phyloP scores from a whole-genome alignment of 2,329 filamentous ascomycete species.

The Teratosphaeriaceae sp. region DNA sequence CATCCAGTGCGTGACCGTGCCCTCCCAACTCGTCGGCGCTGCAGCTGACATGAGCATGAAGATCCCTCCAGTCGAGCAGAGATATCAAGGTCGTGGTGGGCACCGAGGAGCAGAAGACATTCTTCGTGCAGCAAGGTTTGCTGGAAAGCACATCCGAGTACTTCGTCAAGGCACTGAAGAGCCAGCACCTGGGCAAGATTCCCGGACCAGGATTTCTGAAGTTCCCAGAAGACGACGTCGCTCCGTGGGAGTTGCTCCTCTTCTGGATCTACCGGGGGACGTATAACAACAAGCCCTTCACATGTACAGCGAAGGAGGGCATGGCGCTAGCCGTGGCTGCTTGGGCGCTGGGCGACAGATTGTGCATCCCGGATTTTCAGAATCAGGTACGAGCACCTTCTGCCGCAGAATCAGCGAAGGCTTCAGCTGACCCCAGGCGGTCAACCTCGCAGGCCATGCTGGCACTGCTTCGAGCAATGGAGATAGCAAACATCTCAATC shows the following conservation, averaged over 20 bases:
- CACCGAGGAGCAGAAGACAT: neutral
- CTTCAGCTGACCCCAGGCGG: too few species aligned
- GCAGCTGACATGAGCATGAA: too few species aligned
- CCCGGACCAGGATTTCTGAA: neutral
- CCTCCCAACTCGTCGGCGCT: too few species aligned
- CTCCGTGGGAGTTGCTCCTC: conserved; percentile 1
- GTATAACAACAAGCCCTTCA: too few species aligned
- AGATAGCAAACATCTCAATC: too few species aligned
- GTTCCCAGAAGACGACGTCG: conserved; percentile 2
- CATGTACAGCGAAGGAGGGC: too few species aligned
- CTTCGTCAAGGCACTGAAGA: conserved; percentile 2
- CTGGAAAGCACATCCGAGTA: conserved; percentile 2
- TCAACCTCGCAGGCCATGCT: too few species aligned
- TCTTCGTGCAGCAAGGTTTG: neutral
- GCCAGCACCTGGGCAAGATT: neutral
- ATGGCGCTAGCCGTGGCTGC: neutral
- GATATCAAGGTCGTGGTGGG: conserved; percentile 3
- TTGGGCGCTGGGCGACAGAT: conserved; percentile 4
- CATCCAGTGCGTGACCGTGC: neutral
- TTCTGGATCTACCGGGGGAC: conserved; percentile 1
- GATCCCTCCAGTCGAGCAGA: conserved; percentile 1
- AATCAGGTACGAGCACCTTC: too few species aligned
- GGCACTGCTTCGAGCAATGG: too few species aligned
- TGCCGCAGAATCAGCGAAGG: too few species aligned
- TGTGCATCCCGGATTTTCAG: neutral